Percentiles rank a stretch among this genome's conserved stretches.
Evolutionary conservation across 2,329 filamentous ascomycete genomes (phyloP).

Genomic region (Proliferodiscus dingleyae): DNA sequence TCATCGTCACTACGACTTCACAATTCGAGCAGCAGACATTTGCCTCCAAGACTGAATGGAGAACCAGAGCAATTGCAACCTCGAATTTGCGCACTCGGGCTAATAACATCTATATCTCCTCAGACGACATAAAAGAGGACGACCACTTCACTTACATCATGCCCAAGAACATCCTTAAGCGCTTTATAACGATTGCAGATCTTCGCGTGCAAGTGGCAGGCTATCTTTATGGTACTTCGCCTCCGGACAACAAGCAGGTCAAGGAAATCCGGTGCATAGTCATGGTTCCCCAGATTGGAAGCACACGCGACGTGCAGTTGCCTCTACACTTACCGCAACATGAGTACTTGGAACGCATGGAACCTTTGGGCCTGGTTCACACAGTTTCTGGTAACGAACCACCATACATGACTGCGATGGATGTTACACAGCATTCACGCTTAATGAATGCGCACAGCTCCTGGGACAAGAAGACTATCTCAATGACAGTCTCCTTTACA

Average conservation of each 20-base stretch:
- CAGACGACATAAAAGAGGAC: constrained; percentile 85
- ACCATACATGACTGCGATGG: constrained; percentile 90
- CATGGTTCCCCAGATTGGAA: constrained; percentile 95
- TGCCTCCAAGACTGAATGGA: constrained; percentile 98
- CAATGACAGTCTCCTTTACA: constrained; percentile 93
- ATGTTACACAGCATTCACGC: constrained; percentile 90
- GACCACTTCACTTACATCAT: constrained; percentile 92
- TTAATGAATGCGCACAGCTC: constrained; percentile 76
- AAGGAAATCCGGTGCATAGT: constrained; percentile 97
- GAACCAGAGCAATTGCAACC: constrained; percentile 91
- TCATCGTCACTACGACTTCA: constrained; percentile 96
- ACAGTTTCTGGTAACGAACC: constrained; percentile 92
- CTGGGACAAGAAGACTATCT: constrained; percentile 87
- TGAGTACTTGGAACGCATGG: constrained; percentile 79
- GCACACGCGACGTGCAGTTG: constrained; percentile 84
- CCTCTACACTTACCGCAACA: constrained; percentile 88
- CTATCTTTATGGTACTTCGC: constrained; percentile 89
- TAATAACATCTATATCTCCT: constrained; percentile 98
- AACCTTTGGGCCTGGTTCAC: constrained; percentile 92
- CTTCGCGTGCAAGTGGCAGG: constrained; percentile 93
- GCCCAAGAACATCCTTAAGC: constrained; percentile 98
- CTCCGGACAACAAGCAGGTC: constrained; percentile 90
- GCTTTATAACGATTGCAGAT: constrained; percentile 96
- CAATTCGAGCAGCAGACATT: constrained; percentile 98
- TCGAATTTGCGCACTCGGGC: constrained; percentile 89